Base-by-base conservation (phyloP, 371 early-diverging fungal genomes). In the Choanephora cucurbitarum region DNA sequence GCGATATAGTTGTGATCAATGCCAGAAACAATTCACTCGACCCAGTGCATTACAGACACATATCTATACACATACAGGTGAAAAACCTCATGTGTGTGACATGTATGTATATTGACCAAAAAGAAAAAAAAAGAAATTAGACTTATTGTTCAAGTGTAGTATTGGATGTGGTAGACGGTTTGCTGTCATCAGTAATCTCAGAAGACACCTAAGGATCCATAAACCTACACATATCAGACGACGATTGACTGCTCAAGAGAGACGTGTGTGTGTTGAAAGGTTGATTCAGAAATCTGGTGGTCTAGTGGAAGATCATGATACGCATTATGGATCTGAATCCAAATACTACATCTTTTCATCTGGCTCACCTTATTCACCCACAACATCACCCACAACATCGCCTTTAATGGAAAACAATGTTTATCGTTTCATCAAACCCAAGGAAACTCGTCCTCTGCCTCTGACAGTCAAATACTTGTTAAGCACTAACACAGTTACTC, bases 21-120 rank as follows among this genome's bases (percentile, higher is more conserved):
- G 94, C 59, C 64, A 68, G 4, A 91, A 91, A 50, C 56, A 70
- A 11, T 93, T 93, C 60, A 82, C 82, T 42, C 84, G 91, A 18
- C 94, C 94, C 0, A 89, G 89, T 39, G 84, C 89, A 5, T 68
- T 90, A 1, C 66, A 73, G 6, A 88, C 90, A 6, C 92, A 92
- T 59, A 76, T 77, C 22, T 80, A 83, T 58, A 84, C 88, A 1
- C 92, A 92, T 58, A 90, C 92, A 3, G 91, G 91, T 6, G 91
- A 91, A 55, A 84, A 84, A 50, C 92, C 91, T 6, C 84, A 84
- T 67, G 65, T 70, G 45, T 92, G 91, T 60, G 64, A 65, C 2
- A 70, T 67, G 58, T 71, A 71, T 55, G 69, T 40, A 3, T 31
- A 3, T 42, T n/a, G n/a, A n/a, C n/a, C n/a, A n/a, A n/a, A n/a